Evolutionary conservation across 805 yeast species (phyloP), one percentile per base, ranked within the genome.

Genomic region (Spathaspora girioi): DNA sequence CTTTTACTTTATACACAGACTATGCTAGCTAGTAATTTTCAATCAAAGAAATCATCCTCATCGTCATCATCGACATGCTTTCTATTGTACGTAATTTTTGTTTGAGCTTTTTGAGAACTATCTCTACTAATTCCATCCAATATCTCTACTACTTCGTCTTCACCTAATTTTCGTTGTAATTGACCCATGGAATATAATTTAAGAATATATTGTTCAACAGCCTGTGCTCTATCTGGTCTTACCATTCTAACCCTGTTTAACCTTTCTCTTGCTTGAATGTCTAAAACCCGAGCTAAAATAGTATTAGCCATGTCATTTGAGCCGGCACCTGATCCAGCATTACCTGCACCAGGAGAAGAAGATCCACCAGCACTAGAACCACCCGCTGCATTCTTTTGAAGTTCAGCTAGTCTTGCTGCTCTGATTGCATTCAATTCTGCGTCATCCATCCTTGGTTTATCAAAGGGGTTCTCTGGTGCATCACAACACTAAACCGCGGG

Each of bases 351-450:
- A 35, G 40, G 3, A 35, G 40, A 14, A 3, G 48, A n/a, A 14
- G 38, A 3, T 44, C 51, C 48, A 14, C 57, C 44, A 46, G 54
- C 58, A 15, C 78, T 79, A 12, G 57, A 40, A n/a, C 79, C 79
- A 46, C 54, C 59, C 15, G 79, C 79, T 1, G 79, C 67, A 54
- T 76, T 77, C 54, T 79, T 75, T 65, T 88, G 96, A 55, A 93
- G 73, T 68, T 93, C 97, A 20, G 86, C 85, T 59, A 93, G 69
- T 58, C 98, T 81, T n/a, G 97, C 97, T 44, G 89, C 90, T 59
- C 98, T 81, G 56, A 93, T 88, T 31, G 97, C 97, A 59, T 86
- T 83, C 53, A 93, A 74, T 68, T 93, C 99, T 19, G 83, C 69
- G 65, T 90, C 93, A 60, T 89, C 97, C 97, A 91, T 90, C 12